Evolutionary conservation across 2,329 filamentous ascomycete species (phyloP).

Genomic region (Penicillium corylophilum): DNA sequence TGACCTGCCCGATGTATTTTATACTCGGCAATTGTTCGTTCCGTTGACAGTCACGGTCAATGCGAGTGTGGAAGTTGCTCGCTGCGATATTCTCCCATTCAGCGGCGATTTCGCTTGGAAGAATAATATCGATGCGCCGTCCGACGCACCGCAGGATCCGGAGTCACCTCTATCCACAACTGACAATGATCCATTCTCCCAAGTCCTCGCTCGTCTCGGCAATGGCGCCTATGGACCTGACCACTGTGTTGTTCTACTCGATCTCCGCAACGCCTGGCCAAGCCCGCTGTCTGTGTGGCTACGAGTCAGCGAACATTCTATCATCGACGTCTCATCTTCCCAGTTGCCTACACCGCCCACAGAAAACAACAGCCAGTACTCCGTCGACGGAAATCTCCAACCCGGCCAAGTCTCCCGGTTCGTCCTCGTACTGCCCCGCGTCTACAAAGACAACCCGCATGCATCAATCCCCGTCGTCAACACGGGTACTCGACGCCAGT

Average conservation of each 20-base stretch:
- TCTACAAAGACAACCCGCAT: slow-evolving; percentile 75
- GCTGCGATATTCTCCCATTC: slow-evolving; percentile 76
- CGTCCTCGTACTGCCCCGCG: slow-evolving; percentile 70
- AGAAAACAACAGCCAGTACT: slow-evolving; percentile 26
- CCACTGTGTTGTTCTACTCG: slow-evolving; percentile 76
- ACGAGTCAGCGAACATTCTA: slow-evolving; percentile 39
- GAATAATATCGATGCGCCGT: slow-evolving; percentile 28
- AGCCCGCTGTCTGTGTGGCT: slow-evolving; percentile 70
- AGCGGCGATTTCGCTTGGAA: slow-evolving; percentile 68
- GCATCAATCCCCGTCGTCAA: slow-evolving; percentile 77
- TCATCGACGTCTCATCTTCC: slow-evolving; percentile 3
- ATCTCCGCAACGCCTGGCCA: slow-evolving; percentile 88
- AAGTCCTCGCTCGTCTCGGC: slow-evolving; percentile 45
- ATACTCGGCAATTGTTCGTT: slow-evolving; percentile 77
- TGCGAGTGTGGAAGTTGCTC: slow-evolving; percentile 77
- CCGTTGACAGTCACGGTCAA: slow-evolving; percentile 88
- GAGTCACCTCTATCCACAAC: slow-evolving; percentile 20
- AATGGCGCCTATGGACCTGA: slow-evolving; percentile 52
- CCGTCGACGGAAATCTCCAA: slow-evolving; percentile 50
- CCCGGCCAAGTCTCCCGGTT: slow-evolving; percentile 68
- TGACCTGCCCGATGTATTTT: slow-evolving; percentile 71
- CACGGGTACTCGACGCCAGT: slow-evolving; percentile 81
- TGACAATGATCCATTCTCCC: slow-evolving; percentile 45
- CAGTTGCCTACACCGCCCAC: slow-evolving; percentile 10
- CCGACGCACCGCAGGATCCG: slow-evolving; percentile 6